Percentiles rank a stretch among this genome's conserved stretches.
Evolutionary conservation across 345 rosid genomes (phyloP).

Genomic region (Orychophragmus violaceus): DNA sequence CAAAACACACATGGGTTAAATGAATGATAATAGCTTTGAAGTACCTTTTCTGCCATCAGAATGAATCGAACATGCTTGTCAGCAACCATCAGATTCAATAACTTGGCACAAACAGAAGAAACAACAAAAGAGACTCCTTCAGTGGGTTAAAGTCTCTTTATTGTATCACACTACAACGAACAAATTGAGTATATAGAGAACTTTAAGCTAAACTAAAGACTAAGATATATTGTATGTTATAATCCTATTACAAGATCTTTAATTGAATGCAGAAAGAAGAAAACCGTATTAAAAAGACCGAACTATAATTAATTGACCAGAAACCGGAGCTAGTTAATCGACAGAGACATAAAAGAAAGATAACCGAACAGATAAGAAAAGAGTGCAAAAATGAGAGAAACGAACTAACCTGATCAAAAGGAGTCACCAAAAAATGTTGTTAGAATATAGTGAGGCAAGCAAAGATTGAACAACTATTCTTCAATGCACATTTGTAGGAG

Average conservation of each 20-base stretch:
- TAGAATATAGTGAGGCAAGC: too few species aligned
- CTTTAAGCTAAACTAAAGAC: background rate
- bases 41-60: constrained; percentile 58
- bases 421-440: too few species aligned
- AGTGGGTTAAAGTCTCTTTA: background rate
- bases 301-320: background rate
- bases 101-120: background rate
- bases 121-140: background rate
- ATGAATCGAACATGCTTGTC: constrained; percentile 61
- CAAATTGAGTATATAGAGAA: background rate
- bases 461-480: too few species aligned
- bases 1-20: background rate
- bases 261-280: background rate
- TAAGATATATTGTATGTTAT: background rate
- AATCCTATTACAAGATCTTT: background rate
- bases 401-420: background rate
- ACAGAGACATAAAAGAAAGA: background rate
- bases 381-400: background rate
- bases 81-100: constrained; percentile 22
- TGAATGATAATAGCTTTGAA: background rate
- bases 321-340: background rate
- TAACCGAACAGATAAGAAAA: background rate
- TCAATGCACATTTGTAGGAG: too few species aligned
- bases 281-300: background rate
- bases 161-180: background rate